Evolutionary conservation across 2,329 filamentous ascomycete genomes (phyloP).

Genomic region (Colletotrichum sp.): DNA sequence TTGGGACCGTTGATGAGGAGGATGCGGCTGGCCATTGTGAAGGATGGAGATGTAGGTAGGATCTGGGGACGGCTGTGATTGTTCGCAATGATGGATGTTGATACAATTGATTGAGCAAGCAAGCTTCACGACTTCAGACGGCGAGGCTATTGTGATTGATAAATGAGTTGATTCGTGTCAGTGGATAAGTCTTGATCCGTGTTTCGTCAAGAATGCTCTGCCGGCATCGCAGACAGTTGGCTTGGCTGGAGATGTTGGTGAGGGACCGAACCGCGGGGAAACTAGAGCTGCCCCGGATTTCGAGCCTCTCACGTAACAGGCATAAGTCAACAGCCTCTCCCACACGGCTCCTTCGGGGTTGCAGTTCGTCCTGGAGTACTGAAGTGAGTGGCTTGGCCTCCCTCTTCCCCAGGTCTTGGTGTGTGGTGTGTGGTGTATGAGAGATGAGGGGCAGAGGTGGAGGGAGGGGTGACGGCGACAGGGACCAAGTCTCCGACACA

Average conservation of each 20-base stretch:
- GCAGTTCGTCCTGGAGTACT: background rate
- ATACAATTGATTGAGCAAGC: too few species aligned
- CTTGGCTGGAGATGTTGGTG: background rate
- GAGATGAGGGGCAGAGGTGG: background rate
- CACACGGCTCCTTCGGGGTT: background rate
- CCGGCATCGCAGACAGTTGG: background rate
- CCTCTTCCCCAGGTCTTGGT: background rate
- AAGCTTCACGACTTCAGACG: background rate
- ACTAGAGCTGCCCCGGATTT: background rate
- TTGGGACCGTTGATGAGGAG: conserved; percentile 85
- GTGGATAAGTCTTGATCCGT: conserved; percentile 12
- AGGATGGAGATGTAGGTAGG: background rate
- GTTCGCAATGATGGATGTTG: background rate
- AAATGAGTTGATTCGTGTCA: background rate
- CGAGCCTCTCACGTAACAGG: background rate
- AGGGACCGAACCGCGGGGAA: background rate
- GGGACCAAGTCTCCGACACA: background rate
- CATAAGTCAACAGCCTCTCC: background rate
- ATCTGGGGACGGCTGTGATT: background rate
- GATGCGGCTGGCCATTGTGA: conserved; percentile 50
- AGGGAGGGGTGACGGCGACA: background rate
- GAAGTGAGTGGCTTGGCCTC: background rate
- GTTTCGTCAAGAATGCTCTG: background rate
- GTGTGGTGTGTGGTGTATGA: background rate
- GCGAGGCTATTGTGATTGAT: background rate